Evolutionary conservation across 2,329 filamentous ascomycete species (phyloP).

Genomic region (Xylariaceae sp.): DNA sequence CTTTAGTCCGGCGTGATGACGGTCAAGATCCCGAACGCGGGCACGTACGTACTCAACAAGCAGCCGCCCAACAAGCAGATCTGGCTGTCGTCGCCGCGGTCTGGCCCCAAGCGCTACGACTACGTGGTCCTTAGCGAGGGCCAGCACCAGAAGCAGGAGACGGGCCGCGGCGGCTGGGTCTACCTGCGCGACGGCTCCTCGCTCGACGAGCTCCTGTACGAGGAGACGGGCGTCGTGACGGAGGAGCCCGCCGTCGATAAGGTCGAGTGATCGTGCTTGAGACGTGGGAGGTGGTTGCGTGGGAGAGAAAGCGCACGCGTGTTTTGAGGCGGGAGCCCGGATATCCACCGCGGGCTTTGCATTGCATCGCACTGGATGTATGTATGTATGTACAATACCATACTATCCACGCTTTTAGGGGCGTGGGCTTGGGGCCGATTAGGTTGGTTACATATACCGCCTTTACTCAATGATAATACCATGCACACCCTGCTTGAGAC

Average conservation of each 20-base stretch:
- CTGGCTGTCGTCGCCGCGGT: constrained; percentile 90
- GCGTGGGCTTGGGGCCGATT: too few species aligned
- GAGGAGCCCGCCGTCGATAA: background rate
- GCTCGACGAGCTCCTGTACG: constrained; percentile 70
- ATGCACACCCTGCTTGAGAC: too few species aligned
- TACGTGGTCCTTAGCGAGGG: constrained; percentile 76
- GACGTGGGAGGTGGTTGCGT: too few species aligned
- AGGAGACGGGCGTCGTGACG: constrained; percentile 71
- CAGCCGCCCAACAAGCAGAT: constrained; percentile 97
- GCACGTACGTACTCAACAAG: constrained; percentile 96
- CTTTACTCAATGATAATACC: too few species aligned
- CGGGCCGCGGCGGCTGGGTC: constrained; percentile 76
- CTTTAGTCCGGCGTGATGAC: constrained; percentile 91
- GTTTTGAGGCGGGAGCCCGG: too few species aligned
- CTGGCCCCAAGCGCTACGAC: constrained; percentile 92
- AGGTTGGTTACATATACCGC: too few species aligned
- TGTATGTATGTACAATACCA: too few species aligned
- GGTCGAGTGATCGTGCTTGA: constrained; percentile 1
- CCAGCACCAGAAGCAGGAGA: constrained; percentile 79
- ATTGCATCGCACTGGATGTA: too few species aligned
- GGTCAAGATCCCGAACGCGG: constrained; percentile 67
- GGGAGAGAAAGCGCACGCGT: too few species aligned
- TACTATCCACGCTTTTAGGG: too few species aligned
- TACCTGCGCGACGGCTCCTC: constrained; percentile 83
- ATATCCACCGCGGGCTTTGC: too few species aligned